Conservation (phyloP, 306 rosid genomes). For the Vachellia pachyceras region DNA sequence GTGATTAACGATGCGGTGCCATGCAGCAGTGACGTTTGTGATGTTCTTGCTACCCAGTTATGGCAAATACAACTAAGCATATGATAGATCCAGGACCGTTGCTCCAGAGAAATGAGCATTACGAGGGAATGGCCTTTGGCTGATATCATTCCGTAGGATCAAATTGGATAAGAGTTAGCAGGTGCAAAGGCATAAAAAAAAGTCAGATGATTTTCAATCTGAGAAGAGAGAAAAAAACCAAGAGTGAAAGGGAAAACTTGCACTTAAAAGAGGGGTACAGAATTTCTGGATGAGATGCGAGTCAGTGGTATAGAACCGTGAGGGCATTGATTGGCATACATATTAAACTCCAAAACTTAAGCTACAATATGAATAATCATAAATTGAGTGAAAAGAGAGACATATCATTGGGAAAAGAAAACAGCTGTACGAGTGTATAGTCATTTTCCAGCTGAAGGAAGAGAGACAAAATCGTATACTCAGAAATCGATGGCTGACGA, state of each 20-base stretch:
- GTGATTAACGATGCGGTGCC: constrained; percentile 29
- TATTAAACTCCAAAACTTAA: constrained; percentile 21
- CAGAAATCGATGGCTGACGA: constrained; percentile 26
- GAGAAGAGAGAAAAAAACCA: background rate
- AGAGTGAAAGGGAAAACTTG: constrained; percentile 43
- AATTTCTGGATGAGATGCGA: constrained; percentile 47
- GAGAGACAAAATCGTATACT: constrained; percentile 23
- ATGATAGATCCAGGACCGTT: constrained; percentile 41
- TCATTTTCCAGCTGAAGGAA: constrained; percentile 41
- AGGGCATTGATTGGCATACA: constrained; percentile 23
- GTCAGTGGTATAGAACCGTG: constrained; percentile 37
- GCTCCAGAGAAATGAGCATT: constrained; percentile 36
- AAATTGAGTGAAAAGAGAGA: constrained; percentile 1
- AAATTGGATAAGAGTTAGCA: constrained; percentile 7
- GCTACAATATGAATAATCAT: constrained; percentile 25
- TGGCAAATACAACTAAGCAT: constrained; percentile 32
- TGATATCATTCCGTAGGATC: constrained; percentile 49
- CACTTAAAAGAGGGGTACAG: constrained; percentile 60
- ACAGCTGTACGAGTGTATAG: constrained; percentile 21
- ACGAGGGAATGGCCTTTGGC: constrained; percentile 42
- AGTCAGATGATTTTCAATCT: constrained; percentile 40
- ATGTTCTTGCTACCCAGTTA: constrained; percentile 38
- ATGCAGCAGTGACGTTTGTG: constrained; percentile 40
- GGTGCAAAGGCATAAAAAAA: constrained; percentile 43
- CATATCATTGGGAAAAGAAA: background rate